Conservation (phyloP, 2,329 filamentous ascomycete species). For the Aotearoamyces nothofagi region DNA sequence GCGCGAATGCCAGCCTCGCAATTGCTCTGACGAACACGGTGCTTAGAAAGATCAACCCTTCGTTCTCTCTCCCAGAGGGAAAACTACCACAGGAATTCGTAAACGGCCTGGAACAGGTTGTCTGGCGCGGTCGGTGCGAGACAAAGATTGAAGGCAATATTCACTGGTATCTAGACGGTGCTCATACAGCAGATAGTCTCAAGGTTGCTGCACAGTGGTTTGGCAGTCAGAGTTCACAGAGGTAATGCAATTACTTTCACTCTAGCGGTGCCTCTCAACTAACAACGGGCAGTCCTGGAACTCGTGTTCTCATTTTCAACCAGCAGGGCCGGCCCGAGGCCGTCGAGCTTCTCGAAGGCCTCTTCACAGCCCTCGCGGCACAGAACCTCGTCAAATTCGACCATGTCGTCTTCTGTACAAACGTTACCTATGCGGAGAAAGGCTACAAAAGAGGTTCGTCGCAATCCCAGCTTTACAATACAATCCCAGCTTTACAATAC, state of each 20-base stretch:
- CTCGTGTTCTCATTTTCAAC: slow-evolving; percentile 67
- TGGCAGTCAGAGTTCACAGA: slow-evolving; percentile 27
- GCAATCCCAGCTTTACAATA: no score
- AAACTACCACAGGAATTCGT: slow-evolving; percentile 47
- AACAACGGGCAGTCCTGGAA: no score
- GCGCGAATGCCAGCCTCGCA: slow-evolving; percentile 42
- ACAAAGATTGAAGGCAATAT: slow-evolving; percentile 40
- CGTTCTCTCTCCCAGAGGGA: slow-evolving; percentile 11
- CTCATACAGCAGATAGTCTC: slow-evolving; percentile 84
- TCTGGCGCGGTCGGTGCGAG: slow-evolving; percentile 69
- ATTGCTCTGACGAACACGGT: slow-evolving; percentile 29
- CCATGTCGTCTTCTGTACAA: slow-evolving; percentile 71
- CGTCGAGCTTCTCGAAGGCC: slow-evolving; percentile 34
- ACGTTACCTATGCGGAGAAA: slow-evolving; percentile 42
- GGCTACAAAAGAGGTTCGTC: slow-evolving; percentile 31
- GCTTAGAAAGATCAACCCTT: slow-evolving; percentile 1
- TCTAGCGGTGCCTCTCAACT: background rate
- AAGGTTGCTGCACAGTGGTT: slow-evolving; percentile 76
- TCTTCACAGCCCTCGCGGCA: slow-evolving; percentile 33
- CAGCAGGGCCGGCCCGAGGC: slow-evolving; percentile 41
- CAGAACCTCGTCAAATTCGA: slow-evolving; percentile 36
- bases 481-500: no score
- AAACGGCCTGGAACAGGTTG: slow-evolving; percentile 58
- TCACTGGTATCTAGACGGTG: slow-evolving; percentile 82
- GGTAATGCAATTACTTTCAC: no score